phyloP scores from a whole-genome alignment of 805 yeast genomes.

The Clavispora phyllophila region DNA sequence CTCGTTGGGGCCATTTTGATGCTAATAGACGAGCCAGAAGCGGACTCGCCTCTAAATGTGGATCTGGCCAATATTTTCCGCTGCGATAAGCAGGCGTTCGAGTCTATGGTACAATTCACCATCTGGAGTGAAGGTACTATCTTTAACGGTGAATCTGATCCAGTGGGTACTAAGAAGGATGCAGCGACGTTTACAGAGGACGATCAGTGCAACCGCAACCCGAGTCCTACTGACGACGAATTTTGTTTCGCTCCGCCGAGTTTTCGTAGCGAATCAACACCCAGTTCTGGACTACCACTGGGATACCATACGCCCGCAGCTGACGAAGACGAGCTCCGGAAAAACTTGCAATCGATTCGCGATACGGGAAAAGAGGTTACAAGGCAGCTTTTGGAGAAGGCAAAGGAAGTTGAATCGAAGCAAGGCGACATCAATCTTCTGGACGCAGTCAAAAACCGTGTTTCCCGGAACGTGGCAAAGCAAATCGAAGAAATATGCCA shows the following conservation, averaged over 20 bases:
- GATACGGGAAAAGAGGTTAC: slow-evolving; percentile 32
- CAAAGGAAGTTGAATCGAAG: slow-evolving; percentile 23
- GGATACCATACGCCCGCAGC: slow-evolving; percentile 1
- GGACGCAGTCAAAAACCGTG: not conserved
- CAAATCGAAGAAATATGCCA: not conserved
- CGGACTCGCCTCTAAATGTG: slow-evolving; percentile 65
- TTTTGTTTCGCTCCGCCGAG: not conserved
- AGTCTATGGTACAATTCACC: slow-evolving; percentile 35
- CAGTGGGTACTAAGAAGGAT: slow-evolving; percentile 6
- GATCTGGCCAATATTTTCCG: slow-evolving; percentile 62
- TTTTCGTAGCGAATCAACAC: not conserved
- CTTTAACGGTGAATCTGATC: slow-evolving; percentile 7
- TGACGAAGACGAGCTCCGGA: slow-evolving; percentile 1
- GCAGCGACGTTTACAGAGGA: too few species aligned
- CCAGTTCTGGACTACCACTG: not conserved
- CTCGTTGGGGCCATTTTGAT: slow-evolving; percentile 53
- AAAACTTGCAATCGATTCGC: slow-evolving; percentile 19
- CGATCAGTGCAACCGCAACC: not conserved
- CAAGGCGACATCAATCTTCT: not conserved
- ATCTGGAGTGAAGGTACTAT: slow-evolving; percentile 37
- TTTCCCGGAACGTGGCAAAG: not conserved
- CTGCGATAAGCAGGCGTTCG: slow-evolving; percentile 34
- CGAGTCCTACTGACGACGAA: too few species aligned
- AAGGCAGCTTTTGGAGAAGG: slow-evolving; percentile 27
- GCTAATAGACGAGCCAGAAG: slow-evolving; percentile 61